Base-by-base conservation (phyloP, 2,329 filamentous ascomycete genomes). In the Phymatotrichopsis omnivora region DNA sequence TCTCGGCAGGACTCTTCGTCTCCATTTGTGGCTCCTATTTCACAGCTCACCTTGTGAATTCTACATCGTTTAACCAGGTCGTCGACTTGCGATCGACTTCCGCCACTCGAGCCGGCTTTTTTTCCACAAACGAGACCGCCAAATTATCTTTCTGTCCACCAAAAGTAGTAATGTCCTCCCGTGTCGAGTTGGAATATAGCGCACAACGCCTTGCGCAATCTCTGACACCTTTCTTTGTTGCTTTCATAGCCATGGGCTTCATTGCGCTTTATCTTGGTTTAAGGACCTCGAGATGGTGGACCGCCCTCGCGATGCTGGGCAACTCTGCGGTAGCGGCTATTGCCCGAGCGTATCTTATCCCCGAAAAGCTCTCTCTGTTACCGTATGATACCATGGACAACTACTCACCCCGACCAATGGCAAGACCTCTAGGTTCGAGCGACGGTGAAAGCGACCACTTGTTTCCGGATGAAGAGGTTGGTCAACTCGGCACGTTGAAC, bases 261-360 rank as follows among this genome's bases (percentile, higher is more conserved):
- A 27, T 38, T 7, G 32, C 25, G 5, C 38, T 53, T 4, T 53
- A 51, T 30, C 22, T 53, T 2, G 42, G 47, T 10, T 22, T 53
- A 2, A 37, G 50, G 4, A 31, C 42, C 22, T 51, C 50, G 1
- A 12, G 29, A 3, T 51, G 47, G 50, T 51, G 47, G 43, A 36
- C 37, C 10, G 40, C 50, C 3, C 28, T 53, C 16, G 24, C 39
- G 11, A 43, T 51, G 19, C 23, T 53, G 2, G 27, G n/a, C 10
- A 40, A 22, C n/a, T 40, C 42, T 12, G 47, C 43, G 1, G 28
- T 42, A 11, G 27, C 47, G 4, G 45, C 29, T 5, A 10, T 47
- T 5, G 50, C 42, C 2, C 30, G 50, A 14, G 49, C 47, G 7
- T 3, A 42, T 8, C 17, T 44, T 6, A 10, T 51, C 0, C 42